Base-by-base conservation (phyloP, 768 basidiomycete species). In the Trametes gibbosa region DNA sequence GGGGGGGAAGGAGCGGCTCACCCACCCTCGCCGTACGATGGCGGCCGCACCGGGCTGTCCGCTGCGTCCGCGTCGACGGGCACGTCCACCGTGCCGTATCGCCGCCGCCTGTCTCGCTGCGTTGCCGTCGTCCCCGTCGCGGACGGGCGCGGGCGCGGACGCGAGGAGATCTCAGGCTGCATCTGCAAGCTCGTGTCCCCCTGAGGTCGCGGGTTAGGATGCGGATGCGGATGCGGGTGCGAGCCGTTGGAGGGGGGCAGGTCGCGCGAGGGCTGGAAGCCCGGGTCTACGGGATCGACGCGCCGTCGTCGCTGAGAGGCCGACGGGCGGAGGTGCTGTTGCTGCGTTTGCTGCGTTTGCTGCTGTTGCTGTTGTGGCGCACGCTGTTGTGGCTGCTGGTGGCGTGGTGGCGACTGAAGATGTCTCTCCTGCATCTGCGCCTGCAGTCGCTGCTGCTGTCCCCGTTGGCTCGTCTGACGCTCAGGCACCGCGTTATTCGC, bases 261-360 rank as follows among this genome's bases (percentile, higher is more conserved):
- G 4, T 50, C 48, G 35, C 59, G 59, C 14, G 53, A 40, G 13
- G 59, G 59, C 43, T 56, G 59, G 27, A 56, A 14, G 24, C 21
- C 16, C 2, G 61, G 61, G 32, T 62, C 61, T 1, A 62, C 56
- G 23, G 61, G 61, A 40, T 57, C 61, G 40, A 62, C 61, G 21
- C 55, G 61, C 34, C 56, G 29, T 46, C 50, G 45, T 7, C 40
- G 45, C 10, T 37, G 48, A 8, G 48, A 50, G 10, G 48, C 21
- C 3, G 32, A 35, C 34, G 48, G 48, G n/a, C 13, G 25, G 53
- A 16, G 45, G 34, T 3, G 23, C 45, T 46, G 45, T 9, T 27
- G 19, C 5, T 16, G 12, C 16, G 37, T n/a, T 4, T 39, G 13
- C 16, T 13, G 37, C 37, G 17, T 5, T 8, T n/a, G n/a, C n/a